These are phyloP conservation scores for Trypethelium eluteriae DNA, from an alignment of 495 filamentous ascomycete genomes.

Conservation along the genomic window DNA sequence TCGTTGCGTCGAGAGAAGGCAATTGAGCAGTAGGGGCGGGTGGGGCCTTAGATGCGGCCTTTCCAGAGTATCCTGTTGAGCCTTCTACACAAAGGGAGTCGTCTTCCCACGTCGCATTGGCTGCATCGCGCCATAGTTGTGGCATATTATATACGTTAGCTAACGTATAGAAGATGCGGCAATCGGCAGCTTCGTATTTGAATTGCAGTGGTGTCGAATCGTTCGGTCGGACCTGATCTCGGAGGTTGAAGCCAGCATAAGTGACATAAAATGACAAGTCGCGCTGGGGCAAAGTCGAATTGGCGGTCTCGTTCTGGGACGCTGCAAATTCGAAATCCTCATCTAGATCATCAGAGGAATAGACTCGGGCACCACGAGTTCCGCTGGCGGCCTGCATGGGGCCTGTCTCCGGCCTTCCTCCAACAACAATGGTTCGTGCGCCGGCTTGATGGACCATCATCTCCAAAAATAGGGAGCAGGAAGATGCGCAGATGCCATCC, in stretches of 20 bases:
- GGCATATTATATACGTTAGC: slow-evolving; percentile 29
- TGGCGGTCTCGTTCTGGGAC: neutral
- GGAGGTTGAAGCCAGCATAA: slow-evolving; percentile 22
- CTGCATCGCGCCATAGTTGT: slow-evolving; percentile 30
- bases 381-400: slow-evolving; percentile 35
- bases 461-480: slow-evolving; percentile 49
- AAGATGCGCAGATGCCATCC: slow-evolving; percentile 45
- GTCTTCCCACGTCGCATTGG: slow-evolving; percentile 21
- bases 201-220: slow-evolving; percentile 33
- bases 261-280: neutral
- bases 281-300: neutral
- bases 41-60: neutral
- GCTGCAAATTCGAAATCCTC: neutral
- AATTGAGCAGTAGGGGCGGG: neutral
- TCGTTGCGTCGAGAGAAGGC: neutral
- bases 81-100: slow-evolving; percentile 11
- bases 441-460: slow-evolving; percentile 44
- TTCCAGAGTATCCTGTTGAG: slow-evolving; percentile 13
- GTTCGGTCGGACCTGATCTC: slow-evolving; percentile 29
- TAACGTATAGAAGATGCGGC: slow-evolving; percentile 32
- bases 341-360: neutral
- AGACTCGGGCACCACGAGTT: slow-evolving; percentile 25
- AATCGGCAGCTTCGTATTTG: slow-evolving; percentile 34
- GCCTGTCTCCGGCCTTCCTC: slow-evolving; percentile 38
- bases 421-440: slow-evolving; percentile 43